Base-by-base conservation (phyloP, 2,329 filamentous ascomycete genomes). In the Cercospora zeae-maydis region DNA sequence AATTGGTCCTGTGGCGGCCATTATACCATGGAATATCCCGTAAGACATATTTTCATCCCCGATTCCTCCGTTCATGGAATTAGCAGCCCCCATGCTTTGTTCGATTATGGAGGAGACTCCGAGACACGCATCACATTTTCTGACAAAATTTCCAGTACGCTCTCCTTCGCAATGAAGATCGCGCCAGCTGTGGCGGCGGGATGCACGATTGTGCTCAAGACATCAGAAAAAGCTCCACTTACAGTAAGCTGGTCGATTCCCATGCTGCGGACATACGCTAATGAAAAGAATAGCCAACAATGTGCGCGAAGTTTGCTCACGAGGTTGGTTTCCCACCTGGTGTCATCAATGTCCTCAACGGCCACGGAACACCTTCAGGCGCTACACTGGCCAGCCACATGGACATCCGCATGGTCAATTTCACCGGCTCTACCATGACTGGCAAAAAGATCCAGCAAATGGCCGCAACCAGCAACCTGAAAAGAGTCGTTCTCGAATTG, bases 11-110 rank as follows among this genome's bases (percentile, higher is more conserved):
- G 64, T 70, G 11, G 71, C 67, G 3, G 82, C 84, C 73, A 92
- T 92, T 66, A 90, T 91, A 62, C 89, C 90, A n/a, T 93, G 90
- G 89, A 93, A 93, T 74, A 90, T 88, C 67, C 90, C 90, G 1
- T 49, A 49, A 49, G 21, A 8, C 42, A n/a, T 27, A 3, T 1
- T 14, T 4, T 30, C 42, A 9, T 34, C 31, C 2, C 8, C 10
- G 31, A 2, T 34, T 2, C 8, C 2, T 34, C 10, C 31, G 11
- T 2, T 13, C 31, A 13, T 9, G 11, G 10, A 34, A 34, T 34
- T 8, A 34, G 31, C 8, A 5, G 31, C 10, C 10, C 10, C 8
- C 31, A 9, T 34, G 31, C 31, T 3, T 34, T 8, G 11, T 5
- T 2, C 10, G 31, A 9, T 34, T 34, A 34, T 34, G 8, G 31